Conservation (phyloP, 2,329 filamentous ascomycete species). For the Setomelanomma holmii region DNA sequence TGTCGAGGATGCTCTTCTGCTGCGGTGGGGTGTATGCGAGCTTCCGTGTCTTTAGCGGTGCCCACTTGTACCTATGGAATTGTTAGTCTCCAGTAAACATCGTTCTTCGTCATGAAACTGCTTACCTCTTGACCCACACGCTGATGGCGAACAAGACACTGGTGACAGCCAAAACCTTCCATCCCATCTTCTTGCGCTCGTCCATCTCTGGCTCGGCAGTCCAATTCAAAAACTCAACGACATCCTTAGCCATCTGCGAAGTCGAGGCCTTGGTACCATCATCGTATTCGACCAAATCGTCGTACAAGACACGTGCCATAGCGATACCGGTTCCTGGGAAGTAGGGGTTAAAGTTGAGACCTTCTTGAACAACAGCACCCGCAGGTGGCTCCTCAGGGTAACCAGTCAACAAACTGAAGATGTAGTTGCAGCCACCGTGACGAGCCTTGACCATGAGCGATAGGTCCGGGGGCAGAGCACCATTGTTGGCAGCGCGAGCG, state of each 20-base stretch:
- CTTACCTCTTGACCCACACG: conserved; percentile 91
- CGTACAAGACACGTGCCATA: conserved; percentile 98
- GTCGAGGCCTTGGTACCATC: conserved; percentile 92
- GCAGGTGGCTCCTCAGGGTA: conserved; percentile 97
- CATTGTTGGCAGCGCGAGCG: conserved; percentile 96
- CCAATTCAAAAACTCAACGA: conserved; percentile 99
- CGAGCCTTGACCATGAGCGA: conserved; percentile 96
- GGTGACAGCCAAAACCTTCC: conserved; percentile 89
- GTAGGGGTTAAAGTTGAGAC: conserved; percentile 99
- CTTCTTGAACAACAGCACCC: conserved; percentile 81
- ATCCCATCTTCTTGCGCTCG: conserved; percentile 98
- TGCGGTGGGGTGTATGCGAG: conserved; percentile 81
- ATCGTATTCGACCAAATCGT: conserved; percentile 97
- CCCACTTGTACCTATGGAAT: conserved; percentile 83
- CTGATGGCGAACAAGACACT: conserved; percentile 82
- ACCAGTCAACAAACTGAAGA: conserved; percentile 95
- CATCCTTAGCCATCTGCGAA: conserved; percentile 99
- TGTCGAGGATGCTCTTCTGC: conserved; percentile 38
- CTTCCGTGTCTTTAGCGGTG: conserved; percentile 94
- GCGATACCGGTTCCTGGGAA: conserved; percentile 99
- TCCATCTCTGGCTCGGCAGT: conserved; percentile 99
- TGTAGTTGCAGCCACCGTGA: conserved; percentile 98
- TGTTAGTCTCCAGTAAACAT: conserved; percentile 34
- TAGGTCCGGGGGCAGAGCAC: conserved; percentile 96
- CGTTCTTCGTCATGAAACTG: neutral